Base-by-base conservation (phyloP, 1,284 basidiomycete species). In the Malassezia equina region DNA sequence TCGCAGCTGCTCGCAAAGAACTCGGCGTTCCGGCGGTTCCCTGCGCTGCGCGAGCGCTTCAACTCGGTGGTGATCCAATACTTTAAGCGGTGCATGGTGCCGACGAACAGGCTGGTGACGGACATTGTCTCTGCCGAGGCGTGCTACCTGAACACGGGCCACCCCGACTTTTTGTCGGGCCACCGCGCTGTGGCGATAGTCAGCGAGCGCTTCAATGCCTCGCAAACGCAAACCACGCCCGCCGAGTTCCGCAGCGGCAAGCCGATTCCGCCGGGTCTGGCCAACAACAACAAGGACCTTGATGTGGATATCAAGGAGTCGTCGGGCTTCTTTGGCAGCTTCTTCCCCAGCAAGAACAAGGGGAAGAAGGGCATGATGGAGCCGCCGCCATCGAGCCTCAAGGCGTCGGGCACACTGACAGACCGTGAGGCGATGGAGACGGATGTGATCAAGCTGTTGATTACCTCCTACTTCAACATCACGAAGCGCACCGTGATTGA, bases 401-500 rank as follows among this genome's bases (percentile, higher is more conserved):
- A 87, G 68, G 93, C 94, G 7, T 88, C 93, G 63, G 83, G 85
- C n/a, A 86, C 87, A 23, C 79, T 98, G 65, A 95, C 82, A 69
- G 93, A 98, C 67, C 82, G 94, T 56, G 94, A 98, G 79, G 84
- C 86, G 44, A 90, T 96, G 84, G 94, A 99, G 78, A 96, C 93
- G 4, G 94, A 99, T 72, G 91, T 98, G 59, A 98, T 98, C 83
- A 98, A 76, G 78, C 88, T 85, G 36, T 63, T 71, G 55, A 68
- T 71, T 59, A 62, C 59, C 51, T 67, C 62, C 24, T 62, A 71
- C 61, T 72, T 66, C 33, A 71, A 71, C 54, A 67, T 72, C 63
- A 89, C 95, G 60, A 96, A 98, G 81, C 86, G 91, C 51, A 91
- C 95, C 76, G 90, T 98, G 85, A 96, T 96, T 73, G 94, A 98